Conservation (phyloP, 352 stramenopile species). For the Globisporangium okanoganense region DNA sequence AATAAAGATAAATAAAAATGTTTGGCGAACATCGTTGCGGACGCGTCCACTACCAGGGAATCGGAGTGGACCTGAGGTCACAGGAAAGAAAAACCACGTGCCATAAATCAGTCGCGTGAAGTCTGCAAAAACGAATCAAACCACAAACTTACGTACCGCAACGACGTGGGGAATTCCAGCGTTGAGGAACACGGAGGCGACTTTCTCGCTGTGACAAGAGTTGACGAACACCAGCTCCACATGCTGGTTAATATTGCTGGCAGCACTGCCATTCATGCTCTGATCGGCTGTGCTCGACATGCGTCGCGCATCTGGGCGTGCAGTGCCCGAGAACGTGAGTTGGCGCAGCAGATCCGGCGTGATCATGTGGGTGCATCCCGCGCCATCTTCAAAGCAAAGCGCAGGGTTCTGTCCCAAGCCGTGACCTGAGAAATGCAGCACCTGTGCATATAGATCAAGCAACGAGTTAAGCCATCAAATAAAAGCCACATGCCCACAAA, state of each 20-base stretch:
- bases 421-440: constrained; percentile 81
- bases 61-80: constrained; percentile 59
- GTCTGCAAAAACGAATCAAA: background rate
- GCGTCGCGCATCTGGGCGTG: background rate
- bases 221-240: constrained; percentile 82
- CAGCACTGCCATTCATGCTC: constrained; percentile 11
- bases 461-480: background rate
- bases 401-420: constrained; percentile 59
- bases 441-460: constrained; percentile 12
- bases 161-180: constrained; percentile 90
- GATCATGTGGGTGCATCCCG: constrained; percentile 71
- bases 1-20: constrained; percentile 84
- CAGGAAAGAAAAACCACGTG: background rate
- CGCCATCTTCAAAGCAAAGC: constrained; percentile 79
- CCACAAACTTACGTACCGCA: constrained; percentile 49
- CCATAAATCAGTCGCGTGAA: background rate
- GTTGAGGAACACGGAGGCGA: constrained; percentile 86
- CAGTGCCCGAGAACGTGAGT: constrained; percentile 57
- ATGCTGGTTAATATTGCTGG: constrained; percentile 15
- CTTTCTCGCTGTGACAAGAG: constrained; percentile 81
- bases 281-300: constrained; percentile 8
- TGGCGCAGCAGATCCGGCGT: constrained; percentile 58
- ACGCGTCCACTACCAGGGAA: constrained; percentile 69
- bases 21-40: constrained; percentile 80
- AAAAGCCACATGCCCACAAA: background rate